Evolutionary conservation across 1,139 yeast genomes (phyloP).

Genomic region (Ashbya aceris): DNA sequence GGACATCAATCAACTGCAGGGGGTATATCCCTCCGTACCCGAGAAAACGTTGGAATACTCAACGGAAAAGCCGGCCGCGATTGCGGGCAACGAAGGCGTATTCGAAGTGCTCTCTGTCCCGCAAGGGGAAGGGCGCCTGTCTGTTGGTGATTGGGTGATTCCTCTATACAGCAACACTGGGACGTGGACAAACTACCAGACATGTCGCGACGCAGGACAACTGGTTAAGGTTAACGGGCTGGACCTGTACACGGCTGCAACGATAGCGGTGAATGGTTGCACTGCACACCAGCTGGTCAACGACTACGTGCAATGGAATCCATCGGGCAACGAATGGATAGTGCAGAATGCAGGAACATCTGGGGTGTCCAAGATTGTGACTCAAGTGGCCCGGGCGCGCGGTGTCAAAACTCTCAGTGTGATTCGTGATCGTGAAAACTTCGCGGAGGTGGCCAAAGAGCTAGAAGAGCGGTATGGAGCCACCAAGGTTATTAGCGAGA

Average conservation of each 20-base stretch:
- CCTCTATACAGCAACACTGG: slow-evolving; percentile 83
- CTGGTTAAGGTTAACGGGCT: slow-evolving; percentile 42
- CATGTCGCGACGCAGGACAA: slow-evolving; percentile 39
- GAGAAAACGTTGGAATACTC: slow-evolving; percentile 45
- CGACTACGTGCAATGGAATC: slow-evolving; percentile 48
- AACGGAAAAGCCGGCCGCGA: slow-evolving; percentile 55
- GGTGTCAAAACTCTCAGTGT: slow-evolving; percentile 82
- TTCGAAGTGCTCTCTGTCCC: slow-evolving; percentile 77
- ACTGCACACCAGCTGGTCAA: slow-evolving; percentile 88
- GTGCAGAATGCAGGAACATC: slow-evolving; percentile 96
- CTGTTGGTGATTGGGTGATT: slow-evolving; percentile 81
- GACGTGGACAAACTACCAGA: slow-evolving; percentile 87
- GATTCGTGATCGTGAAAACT: slow-evolving; percentile 73
- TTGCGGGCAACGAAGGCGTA: slow-evolving; percentile 91
- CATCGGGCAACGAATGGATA: slow-evolving; percentile 72
- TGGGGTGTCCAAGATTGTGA: slow-evolving; percentile 90
- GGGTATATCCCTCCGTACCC: slow-evolving; percentile 88
- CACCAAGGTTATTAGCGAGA: slow-evolving; percentile 82
- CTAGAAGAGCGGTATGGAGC: slow-evolving; percentile 73
- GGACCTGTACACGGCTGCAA: slow-evolving; percentile 58
- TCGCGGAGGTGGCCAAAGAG: slow-evolving; percentile 39
- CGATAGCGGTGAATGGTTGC: slow-evolving; percentile 82
- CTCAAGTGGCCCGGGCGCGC: slow-evolving; percentile 71
- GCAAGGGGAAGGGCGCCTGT: slow-evolving; percentile 37
- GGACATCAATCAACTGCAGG: slow-evolving; percentile 82